These are phyloP conservation scores for Hondaea fermentalgiana DNA, from an alignment of 108 stramenopile genomes.

Conservation along the genomic window DNA sequence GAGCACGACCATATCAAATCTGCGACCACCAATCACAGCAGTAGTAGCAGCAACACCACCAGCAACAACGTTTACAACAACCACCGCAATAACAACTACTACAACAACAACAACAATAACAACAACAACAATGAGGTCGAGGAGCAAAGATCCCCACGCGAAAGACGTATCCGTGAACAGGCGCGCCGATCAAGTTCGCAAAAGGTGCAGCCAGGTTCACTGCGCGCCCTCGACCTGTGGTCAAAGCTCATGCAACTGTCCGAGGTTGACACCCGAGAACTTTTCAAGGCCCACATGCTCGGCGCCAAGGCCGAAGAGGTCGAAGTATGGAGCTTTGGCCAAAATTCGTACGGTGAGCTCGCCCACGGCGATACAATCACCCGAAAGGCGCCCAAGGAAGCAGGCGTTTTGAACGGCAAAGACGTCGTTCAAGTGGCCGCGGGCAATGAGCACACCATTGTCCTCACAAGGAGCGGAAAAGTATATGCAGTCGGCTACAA, in stretches of 20 bases:
- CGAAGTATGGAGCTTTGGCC: slow-evolving; percentile 53
- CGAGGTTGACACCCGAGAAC: neutral
- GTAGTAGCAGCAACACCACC: neutral
- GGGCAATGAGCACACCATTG: slow-evolving; percentile 53
- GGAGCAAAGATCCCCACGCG: neutral
- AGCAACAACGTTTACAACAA: neutral
- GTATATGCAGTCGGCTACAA: slow-evolving; percentile 50
- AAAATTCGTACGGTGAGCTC: slow-evolving; percentile 54
- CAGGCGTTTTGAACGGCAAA: slow-evolving; percentile 18
- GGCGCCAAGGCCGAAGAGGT: neutral
- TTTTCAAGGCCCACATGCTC: neutral
- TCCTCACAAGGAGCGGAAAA: slow-evolving; percentile 35
- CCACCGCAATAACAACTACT: neutral
- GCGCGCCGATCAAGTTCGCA: neutral
- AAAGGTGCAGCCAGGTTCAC: neutral
- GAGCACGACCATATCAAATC: too few relatives aligned
- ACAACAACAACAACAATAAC: neutral
- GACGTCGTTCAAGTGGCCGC: slow-evolving; percentile 48
- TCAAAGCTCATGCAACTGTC: neutral
- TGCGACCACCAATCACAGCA: too few relatives aligned
- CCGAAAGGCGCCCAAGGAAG: slow-evolving; percentile 31
- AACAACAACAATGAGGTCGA: slow-evolving; percentile 3
- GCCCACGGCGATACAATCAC: slow-evolving; percentile 39
- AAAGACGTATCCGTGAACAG: neutral
- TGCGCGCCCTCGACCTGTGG: neutral